Evolutionary conservation across 2,329 filamentous ascomycete genomes (phyloP), one percentile per base, ranked within the genome.

Genomic region (Parastagonospora avenae): DNA sequence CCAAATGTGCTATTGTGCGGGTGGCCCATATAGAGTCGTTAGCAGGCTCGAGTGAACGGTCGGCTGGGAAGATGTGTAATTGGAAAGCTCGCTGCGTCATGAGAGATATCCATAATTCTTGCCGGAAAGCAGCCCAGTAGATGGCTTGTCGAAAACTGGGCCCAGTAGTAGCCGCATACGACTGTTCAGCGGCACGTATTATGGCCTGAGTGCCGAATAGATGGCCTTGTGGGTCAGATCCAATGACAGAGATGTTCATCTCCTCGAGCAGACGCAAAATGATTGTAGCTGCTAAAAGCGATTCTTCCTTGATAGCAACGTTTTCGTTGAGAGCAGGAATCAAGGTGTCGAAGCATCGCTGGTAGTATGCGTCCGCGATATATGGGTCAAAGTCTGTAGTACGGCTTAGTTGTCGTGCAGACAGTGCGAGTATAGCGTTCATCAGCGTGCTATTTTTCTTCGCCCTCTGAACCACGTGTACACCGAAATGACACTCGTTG

Each of bases 11-110:
- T 37, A 77, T 76, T 14, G 74, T 75, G 9, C 75, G 67, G 30
- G 74, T 76, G 14, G 75, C 74, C 75, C 74, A 77, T 6, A 72
- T 64, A 4, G 73, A 74, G 48, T 77, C 75, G 19, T 70, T 70
- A 1, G 73, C 69, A 12, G 72, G 68, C 44, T 74, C 70, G 7
- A 75, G 67, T 0, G 73, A 74, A 11, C 75, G 67, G 57, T 76
- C 73, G 19, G 68, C 67, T 2, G 68, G 67, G n/a, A 72, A 72
- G 4, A 73, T 71, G 35, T 73, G 68, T 12, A 72, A 39, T 30
- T 70, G 68, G 32, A 72, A 72, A 8, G 70, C 64, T 29, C 68
- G 66, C 37, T 72, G 70, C 1, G 69, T 67, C 69, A 72, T 73
- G 10, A 73, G 48, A 10, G 70, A 71, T 19, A 73, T 72, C 68